Evolutionary conservation across 2,329 filamentous ascomycete species (phyloP).

Genomic region (Xenoacremonium recifei): DNA sequence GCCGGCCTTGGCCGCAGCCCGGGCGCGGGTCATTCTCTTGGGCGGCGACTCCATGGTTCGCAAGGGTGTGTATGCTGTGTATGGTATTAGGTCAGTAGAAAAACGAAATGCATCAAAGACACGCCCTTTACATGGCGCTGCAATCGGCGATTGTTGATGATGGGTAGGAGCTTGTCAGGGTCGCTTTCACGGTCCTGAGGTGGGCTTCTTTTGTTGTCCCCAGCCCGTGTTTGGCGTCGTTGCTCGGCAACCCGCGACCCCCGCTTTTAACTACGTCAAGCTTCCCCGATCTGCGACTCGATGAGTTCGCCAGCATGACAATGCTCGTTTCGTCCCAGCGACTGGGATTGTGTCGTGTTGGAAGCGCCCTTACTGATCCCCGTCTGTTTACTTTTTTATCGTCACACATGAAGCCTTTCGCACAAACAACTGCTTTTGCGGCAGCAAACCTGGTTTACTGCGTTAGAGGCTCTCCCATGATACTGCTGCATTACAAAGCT

Average conservation of each 20-base stretch:
- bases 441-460: too few species aligned
- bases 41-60: slow-evolving; percentile 57
- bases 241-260: slow-evolving; percentile 25
- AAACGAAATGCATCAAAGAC: slow-evolving; percentile 13
- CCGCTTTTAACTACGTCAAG: slow-evolving; percentile 13
- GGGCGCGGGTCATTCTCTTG: slow-evolving; percentile 56
- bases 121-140: slow-evolving; percentile 24
- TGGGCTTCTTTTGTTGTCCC: slow-evolving; percentile 19
- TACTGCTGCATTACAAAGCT: too few species aligned
- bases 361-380: too few species aligned
- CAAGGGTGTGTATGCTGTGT: slow-evolving; percentile 14
- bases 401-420: too few species aligned
- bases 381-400: too few species aligned
- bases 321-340: too few species aligned
- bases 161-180: slow-evolving; percentile 7
- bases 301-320: too few species aligned
- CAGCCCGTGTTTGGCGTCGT: slow-evolving; percentile 22
- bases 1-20: slow-evolving; percentile 44
- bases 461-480: too few species aligned
- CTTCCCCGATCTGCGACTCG: too few species aligned
- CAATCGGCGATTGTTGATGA: slow-evolving; percentile 16
- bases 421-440: too few species aligned
- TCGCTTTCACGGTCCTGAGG: slow-evolving; percentile 14
- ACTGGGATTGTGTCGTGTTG: too few species aligned
- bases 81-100: slow-evolving; percentile 22